A percentile compares a stretch with the other conserved stretches of the same genome.
Evolutionary conservation across 805 yeast species (phyloP).

Genomic region (Lipomyces spencermartinsiae): DNA sequence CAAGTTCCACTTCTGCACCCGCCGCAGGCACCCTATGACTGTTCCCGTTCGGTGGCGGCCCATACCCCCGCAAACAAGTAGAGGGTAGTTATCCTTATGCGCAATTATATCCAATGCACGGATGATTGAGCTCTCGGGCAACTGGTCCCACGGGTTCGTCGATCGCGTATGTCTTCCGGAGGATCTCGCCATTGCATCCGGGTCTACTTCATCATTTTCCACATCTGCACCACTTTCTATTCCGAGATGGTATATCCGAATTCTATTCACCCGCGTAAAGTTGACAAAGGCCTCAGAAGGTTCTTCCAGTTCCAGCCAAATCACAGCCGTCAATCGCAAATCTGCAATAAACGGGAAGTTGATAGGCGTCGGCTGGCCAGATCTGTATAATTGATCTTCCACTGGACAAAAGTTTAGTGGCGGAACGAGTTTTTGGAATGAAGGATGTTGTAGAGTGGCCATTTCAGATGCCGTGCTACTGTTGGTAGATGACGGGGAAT

Average conservation of each 20-base stretch:
- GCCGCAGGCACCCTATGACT: conserved; percentile 88
- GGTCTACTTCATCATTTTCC: conserved; percentile 22
- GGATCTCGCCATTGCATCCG: background rate
- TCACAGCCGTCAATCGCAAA: conserved; percentile 74
- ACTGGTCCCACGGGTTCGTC: conserved; percentile 95
- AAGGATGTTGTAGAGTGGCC: conserved; percentile 55
- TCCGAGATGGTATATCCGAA: conserved; percentile 82
- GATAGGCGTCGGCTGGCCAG: conserved; percentile 94
- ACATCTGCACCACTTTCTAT: conserved; percentile 56
- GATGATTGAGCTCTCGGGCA: conserved; percentile 79
- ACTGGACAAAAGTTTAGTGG: conserved; percentile 96
- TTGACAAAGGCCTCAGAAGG: conserved; percentile 87
- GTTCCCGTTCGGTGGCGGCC: conserved; percentile 98
- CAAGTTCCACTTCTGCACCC: conserved; percentile 96
- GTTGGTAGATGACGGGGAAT: conserved; percentile 38
- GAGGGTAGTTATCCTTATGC: conserved; percentile 76
- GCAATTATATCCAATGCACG: conserved; percentile 79
- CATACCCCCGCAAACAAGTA: conserved; percentile 96
- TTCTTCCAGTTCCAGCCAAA: conserved; percentile 96
- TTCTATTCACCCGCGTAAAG: conserved; percentile 74
- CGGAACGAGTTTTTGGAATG: conserved; percentile 77
- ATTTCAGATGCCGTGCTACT: conserved; percentile 34
- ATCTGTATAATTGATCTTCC: conserved; percentile 81
- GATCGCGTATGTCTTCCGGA: conserved; percentile 9
- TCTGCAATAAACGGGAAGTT: conserved; percentile 85